phyloP scores from a whole-genome alignment of 1,284 basidiomycete species.

The Hemileia vastatrix region DNA sequence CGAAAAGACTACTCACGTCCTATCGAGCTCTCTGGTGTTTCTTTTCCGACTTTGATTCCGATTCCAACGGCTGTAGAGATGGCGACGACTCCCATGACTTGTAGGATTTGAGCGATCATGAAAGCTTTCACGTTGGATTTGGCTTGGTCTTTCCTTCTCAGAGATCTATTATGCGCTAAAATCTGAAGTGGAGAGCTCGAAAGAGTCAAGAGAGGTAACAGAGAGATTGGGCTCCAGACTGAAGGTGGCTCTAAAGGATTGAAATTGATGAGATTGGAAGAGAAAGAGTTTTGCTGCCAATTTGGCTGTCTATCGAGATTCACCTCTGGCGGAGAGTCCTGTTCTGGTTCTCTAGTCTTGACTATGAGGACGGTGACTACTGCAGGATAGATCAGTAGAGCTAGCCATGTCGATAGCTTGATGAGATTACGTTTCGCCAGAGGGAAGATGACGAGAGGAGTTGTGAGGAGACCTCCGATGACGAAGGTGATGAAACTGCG shows the following conservation, averaged over 20 bases:
- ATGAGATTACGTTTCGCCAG: constrained; percentile 41
- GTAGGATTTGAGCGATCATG: constrained; percentile 34
- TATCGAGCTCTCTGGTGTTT: constrained; percentile 26
- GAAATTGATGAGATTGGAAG: too few relatives aligned
- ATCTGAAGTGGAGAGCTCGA: constrained; percentile 40
- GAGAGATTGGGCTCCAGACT: constrained; percentile 40
- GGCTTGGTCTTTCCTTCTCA: constrained; percentile 33
- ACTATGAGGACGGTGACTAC: constrained; percentile 31
- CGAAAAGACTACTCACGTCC: constrained; percentile 24
- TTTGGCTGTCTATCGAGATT: not conserved
- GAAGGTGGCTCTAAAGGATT: too few relatives aligned
- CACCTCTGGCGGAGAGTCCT: constrained; percentile 8
- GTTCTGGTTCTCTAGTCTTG: constrained; percentile 28
- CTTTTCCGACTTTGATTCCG: constrained; percentile 32
- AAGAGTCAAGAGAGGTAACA: constrained; percentile 38
- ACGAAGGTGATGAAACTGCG: constrained; percentile 38
- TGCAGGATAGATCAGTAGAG: constrained; percentile 34
- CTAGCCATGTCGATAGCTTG: constrained; percentile 34
- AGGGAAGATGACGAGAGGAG: constrained; percentile 37
- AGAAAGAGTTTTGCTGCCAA: too few relatives aligned
- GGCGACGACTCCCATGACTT: constrained; percentile 31
- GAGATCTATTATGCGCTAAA: constrained; percentile 37
- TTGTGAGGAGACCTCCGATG: constrained; percentile 32
- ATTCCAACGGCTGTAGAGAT: constrained; percentile 32
- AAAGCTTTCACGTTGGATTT: constrained; percentile 39